These are phyloP conservation scores for Cucurbita moschata DNA, from an alignment of 306 rosid species.

Conservation along the genomic window DNA sequence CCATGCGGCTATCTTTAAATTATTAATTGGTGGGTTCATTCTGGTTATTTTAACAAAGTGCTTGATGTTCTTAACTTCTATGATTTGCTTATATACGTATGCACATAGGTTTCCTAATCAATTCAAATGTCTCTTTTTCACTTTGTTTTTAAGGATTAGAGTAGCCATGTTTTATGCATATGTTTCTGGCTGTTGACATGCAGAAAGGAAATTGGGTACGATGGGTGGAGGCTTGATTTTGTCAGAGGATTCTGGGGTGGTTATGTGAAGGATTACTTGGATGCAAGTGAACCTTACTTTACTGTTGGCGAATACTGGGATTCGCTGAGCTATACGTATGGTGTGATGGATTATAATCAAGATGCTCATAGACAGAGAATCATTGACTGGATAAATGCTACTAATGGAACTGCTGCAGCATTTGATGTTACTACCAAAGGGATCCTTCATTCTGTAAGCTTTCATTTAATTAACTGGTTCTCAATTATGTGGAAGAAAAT, in stretches of 20 bases:
- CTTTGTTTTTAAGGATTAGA: not conserved
- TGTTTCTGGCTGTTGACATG: slow-evolving; percentile 3
- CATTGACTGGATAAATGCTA: slow-evolving; percentile 87
- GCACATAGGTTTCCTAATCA: not conserved
- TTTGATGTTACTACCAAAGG: slow-evolving; percentile 98
- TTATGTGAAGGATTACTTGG: slow-evolving; percentile 80
- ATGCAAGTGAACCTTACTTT: slow-evolving; percentile 70
- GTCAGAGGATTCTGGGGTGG: slow-evolving; percentile 99
- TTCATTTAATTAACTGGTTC: slow-evolving; percentile 1
- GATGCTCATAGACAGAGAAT: slow-evolving; percentile 97
- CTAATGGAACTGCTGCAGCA: slow-evolving; percentile 74
- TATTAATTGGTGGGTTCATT: too few species aligned
- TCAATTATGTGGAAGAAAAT: not conserved
- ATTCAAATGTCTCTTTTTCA: not conserved
- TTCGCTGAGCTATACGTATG: slow-evolving; percentile 81
- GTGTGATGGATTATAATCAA: slow-evolving; percentile 88
- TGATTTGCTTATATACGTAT: too few species aligned
- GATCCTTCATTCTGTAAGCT: slow-evolving; percentile 84
- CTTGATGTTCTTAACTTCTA: too few species aligned
- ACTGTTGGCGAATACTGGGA: slow-evolving; percentile 95
- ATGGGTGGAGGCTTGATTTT: slow-evolving; percentile 99
- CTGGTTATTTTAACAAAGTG: too few species aligned
- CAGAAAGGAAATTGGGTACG: slow-evolving; percentile 92
- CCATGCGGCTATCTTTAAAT: too few species aligned
- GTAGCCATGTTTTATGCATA: not conserved